phyloP scores from a whole-genome alignment of 2,329 filamentous ascomycete species.

The Fusarium oxysporum region DNA sequence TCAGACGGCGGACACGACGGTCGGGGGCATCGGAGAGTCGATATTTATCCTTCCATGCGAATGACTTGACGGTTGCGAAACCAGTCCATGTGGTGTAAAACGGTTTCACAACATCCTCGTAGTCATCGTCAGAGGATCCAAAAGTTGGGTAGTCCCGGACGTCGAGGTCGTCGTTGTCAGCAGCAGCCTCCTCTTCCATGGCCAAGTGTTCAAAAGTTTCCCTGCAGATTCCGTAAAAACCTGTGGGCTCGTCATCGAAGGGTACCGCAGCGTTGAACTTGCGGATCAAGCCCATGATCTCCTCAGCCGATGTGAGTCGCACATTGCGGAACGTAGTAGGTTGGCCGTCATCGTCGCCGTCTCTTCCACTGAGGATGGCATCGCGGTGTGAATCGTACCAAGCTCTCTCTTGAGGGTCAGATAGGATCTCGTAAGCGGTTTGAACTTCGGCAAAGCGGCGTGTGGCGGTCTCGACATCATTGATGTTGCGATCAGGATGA shows the following conservation, averaged over 20 bases:
- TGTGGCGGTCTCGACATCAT: constrained; percentile 86
- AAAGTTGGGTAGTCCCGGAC: constrained; percentile 82
- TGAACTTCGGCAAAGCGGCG: constrained; percentile 91
- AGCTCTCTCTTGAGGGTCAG: constrained; percentile 92
- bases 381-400: constrained; percentile 98
- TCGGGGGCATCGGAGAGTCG: constrained; percentile 88
- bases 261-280: constrained; percentile 83
- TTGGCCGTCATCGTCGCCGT: constrained; percentile 58
- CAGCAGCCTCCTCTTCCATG: constrained; percentile 81
- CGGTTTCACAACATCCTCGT: constrained; percentile 78
- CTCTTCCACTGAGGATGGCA: constrained; percentile 79
- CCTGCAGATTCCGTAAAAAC: constrained; percentile 85
- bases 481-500: constrained; percentile 93
- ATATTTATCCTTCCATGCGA: constrained; percentile 90
- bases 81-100: constrained; percentile 87
- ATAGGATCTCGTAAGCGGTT: constrained; percentile 93
- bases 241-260: constrained; percentile 81
- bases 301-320: constrained; percentile 81
- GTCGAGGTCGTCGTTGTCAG: constrained; percentile 72
- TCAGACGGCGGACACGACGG: constrained; percentile 80
- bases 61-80: constrained; percentile 87
- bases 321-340: constrained; percentile 75
- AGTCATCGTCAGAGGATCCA: constrained; percentile 78
- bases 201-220: constrained; percentile 84
- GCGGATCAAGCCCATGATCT: constrained; percentile 81